A percentile compares a stretch with the other conserved stretches of the same genome.
Conservation (phyloP, 805 yeast genomes). For the Ogataea methylovora region DNA sequence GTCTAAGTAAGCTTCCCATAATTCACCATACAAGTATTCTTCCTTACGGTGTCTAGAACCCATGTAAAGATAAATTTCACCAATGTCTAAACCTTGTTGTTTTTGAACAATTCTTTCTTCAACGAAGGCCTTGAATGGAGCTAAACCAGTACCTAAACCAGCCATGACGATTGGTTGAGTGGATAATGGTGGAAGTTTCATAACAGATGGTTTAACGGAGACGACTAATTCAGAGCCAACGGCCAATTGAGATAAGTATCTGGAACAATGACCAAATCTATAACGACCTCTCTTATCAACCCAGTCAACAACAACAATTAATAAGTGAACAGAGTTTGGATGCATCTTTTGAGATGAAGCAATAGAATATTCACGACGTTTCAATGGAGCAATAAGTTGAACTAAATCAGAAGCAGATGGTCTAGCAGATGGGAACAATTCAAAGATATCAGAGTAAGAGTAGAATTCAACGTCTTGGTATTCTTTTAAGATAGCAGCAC, state of each 20-base stretch:
- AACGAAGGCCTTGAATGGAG: constrained; percentile 95
- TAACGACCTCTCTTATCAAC: constrained; percentile 74
- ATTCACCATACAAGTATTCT: constrained; percentile 92
- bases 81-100: constrained; percentile 82
- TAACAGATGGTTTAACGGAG: constrained; percentile 92
- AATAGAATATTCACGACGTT: constrained; percentile 96
- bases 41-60: constrained; percentile 95
- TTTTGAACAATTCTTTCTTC: constrained; percentile 94
- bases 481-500: constrained; percentile 77
- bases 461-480: constrained; percentile 79
- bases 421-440: constrained; percentile 72
- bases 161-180: constrained; percentile 93
- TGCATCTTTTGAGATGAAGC: constrained; percentile 94
- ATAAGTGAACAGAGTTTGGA: constrained; percentile 82
- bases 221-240: constrained; percentile 86
- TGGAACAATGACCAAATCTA: constrained; percentile 92
- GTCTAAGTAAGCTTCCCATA: constrained; percentile 93
- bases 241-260: constrained; percentile 70
- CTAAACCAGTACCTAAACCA: constrained; percentile 96
- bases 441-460: constrained; percentile 75
- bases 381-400: constrained; percentile 72
- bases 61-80: constrained; percentile 77
- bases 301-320: constrained; percentile 97
- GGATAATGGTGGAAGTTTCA: constrained; percentile 87
- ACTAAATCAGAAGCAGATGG: constrained; percentile 68